These are phyloP conservation scores for Phytophthora foliorum DNA, from an alignment of 352 stramenopile species.

Conservation along the genomic window DNA sequence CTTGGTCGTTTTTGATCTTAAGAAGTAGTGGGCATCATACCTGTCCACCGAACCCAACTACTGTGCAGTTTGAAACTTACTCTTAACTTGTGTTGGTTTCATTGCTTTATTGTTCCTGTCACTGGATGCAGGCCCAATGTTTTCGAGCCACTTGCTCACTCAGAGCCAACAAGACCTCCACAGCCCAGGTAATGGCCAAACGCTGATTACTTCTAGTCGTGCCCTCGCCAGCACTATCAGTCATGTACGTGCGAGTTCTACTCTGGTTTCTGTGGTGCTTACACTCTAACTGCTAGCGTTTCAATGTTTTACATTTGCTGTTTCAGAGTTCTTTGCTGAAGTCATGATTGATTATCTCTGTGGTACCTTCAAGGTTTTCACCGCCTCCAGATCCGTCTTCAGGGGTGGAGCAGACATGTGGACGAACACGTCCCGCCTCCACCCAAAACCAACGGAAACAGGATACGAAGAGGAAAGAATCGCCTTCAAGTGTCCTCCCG, in stretches of 20 bases:
- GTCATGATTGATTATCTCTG: too few species aligned
- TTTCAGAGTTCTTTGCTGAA: too few species aligned
- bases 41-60: not conserved
- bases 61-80: not conserved
- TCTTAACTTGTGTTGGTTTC: constrained; percentile 17
- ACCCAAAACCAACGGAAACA: not conserved
- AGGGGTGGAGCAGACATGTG: too few species aligned
- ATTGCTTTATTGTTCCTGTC: constrained; percentile 2
- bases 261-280: too few species aligned
- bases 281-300: too few species aligned
- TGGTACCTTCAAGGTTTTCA: too few species aligned
- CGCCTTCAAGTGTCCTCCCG: constrained; percentile 14
- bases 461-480: not conserved
- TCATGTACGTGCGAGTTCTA: too few species aligned
- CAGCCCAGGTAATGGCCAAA: not conserved
- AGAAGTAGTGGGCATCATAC: not conserved
- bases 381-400: too few species aligned
- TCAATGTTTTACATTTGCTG: too few species aligned
- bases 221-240: too few species aligned
- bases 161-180: constrained; percentile 4
- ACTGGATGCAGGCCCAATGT: not conserved
- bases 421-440: not conserved
- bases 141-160: constrained; percentile 9
- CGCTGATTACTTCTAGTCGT: too few species aligned
- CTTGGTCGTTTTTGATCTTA: not conserved